Conservation (phyloP, 805 yeast species). For the Yarrowia sp. region DNA sequence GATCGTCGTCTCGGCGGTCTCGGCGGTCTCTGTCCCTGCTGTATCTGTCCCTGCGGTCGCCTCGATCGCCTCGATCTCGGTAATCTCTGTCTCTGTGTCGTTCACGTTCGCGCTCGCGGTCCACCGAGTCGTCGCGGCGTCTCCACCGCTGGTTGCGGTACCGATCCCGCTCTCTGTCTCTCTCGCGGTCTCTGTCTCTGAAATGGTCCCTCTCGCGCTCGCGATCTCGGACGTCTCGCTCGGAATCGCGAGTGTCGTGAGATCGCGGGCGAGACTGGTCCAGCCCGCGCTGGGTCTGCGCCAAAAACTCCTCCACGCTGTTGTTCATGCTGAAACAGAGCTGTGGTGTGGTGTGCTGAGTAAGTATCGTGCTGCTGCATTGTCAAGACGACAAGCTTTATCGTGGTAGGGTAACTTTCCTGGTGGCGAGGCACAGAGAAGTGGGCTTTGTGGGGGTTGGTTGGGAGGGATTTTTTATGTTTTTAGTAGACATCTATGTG, state of each 20-base stretch:
- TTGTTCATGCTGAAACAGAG: background rate
- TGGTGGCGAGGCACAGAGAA: background rate
- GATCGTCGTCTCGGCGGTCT: too few relatives aligned
- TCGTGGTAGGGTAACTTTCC: conserved; percentile 19
- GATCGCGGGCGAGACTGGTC: background rate
- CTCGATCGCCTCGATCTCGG: conserved; percentile 26
- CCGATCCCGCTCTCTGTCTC: conserved; percentile 8
- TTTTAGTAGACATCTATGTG: too few relatives aligned
- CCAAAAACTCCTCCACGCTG: conserved; percentile 26
- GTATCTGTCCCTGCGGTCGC: conserved; percentile 30
- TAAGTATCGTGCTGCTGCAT: background rate
- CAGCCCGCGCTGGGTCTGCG: conserved; percentile 4
- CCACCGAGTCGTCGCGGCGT: conserved; percentile 11
- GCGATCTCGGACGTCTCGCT: conserved; percentile 15
- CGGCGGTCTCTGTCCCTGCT: conserved; percentile 30
- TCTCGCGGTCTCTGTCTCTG: conserved; percentile 10
- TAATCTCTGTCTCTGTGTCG: conserved; percentile 20
- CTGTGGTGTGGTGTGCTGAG: background rate
- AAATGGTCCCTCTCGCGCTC: conserved; percentile 14
- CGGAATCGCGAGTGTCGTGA: background rate
- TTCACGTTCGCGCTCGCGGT: conserved; percentile 3
- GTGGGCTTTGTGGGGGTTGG: background rate
- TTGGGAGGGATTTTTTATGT: background rate
- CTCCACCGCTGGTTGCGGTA: conserved; percentile 13
- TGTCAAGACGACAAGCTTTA: background rate